Conservation (phyloP, 495 filamentous ascomycete genomes). For the Daldinia grandis region DNA sequence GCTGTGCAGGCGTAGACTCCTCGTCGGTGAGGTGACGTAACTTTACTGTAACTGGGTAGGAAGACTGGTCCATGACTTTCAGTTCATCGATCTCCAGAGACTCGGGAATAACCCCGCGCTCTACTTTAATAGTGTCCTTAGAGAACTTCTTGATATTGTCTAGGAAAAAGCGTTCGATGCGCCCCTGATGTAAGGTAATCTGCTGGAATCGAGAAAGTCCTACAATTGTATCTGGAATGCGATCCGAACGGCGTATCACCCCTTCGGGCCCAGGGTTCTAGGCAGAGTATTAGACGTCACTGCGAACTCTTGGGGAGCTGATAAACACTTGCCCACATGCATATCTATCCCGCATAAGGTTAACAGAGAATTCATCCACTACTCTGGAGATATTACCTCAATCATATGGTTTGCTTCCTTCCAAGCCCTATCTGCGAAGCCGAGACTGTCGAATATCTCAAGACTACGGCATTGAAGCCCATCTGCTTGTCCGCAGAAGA, state of each 20-base stretch:
- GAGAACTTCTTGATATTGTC: constrained; percentile 59
- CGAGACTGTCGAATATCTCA: constrained; percentile 74
- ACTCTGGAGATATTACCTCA: constrained; percentile 29
- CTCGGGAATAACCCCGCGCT: constrained; percentile 59
- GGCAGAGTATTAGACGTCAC: constrained; percentile 38
- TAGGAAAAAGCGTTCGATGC: constrained; percentile 65
- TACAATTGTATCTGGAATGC: constrained; percentile 60
- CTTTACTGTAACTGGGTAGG: constrained; percentile 64
- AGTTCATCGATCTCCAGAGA: constrained; percentile 55
- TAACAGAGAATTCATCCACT: constrained; percentile 13
- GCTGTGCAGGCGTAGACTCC: constrained; percentile 55
- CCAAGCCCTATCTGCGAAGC: constrained; percentile 66
- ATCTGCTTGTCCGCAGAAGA: constrained; percentile 69
- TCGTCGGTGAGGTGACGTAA: constrained; percentile 57
- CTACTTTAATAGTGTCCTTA: constrained; percentile 56
- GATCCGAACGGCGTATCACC: constrained; percentile 61
- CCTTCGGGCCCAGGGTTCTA: constrained; percentile 61
- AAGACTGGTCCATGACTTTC: constrained; percentile 52
- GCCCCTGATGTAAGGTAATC: constrained; percentile 63
- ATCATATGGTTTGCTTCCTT: constrained; percentile 67
- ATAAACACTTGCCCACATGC: constrained; percentile 37
- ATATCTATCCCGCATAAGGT: constrained; percentile 47
- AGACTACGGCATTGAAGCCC: constrained; percentile 62
- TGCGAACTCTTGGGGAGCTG: background rate
- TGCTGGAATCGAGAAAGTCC: constrained; percentile 63